Base-by-base conservation (phyloP, 257 asterid species). In the Primulina tabacum region DNA sequence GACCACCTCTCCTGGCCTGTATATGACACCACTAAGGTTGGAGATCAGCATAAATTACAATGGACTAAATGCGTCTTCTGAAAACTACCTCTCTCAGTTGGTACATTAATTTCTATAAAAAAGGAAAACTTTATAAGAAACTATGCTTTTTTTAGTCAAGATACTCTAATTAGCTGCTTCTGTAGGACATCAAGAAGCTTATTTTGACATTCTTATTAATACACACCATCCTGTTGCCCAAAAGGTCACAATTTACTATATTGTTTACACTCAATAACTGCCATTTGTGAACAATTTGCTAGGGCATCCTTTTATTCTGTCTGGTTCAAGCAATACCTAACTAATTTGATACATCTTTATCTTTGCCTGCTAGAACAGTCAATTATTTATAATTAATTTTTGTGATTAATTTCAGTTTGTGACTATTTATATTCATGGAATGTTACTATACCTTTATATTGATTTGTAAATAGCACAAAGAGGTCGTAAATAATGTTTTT, bases 401-500 rank as follows among this genome's bases (percentile, higher is more conserved):
- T 40, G 34, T 38, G 50, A 38, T 24, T 34, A 38, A 38, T 52
- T 10, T 55, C 53, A 65, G 60, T 60, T 16, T 58, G 24, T 34
- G 17, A 37, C n/a, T 17, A 50, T 37, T 33, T 59, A 11, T 30
- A 28, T 64, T 70, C 75, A 17, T 65, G 60, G 50, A 60, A 65
- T 70, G 21, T 64, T 60, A 34, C 16, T 29, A 12, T 11, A 47
- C 71, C 53, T 63, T 53, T 32, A 32, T 32, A 32, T 32, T 5
- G 34, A 3, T 5, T 71, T n/a, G 61, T 26, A 38, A 38, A 38
- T 38, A 33, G 9, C 71, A 61, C 47, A 53, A 62, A 53, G 40
- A 76, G n/a, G 50, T 71, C 62, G 53, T 50, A 72, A 68, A 26
- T 58, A 50, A 62, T 47, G 26, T 61, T 58, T 60, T 60, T 28